Evolutionary conservation across 768 basidiomycete genomes (phyloP).

Genomic region (Rhizopogon rudus): DNA sequence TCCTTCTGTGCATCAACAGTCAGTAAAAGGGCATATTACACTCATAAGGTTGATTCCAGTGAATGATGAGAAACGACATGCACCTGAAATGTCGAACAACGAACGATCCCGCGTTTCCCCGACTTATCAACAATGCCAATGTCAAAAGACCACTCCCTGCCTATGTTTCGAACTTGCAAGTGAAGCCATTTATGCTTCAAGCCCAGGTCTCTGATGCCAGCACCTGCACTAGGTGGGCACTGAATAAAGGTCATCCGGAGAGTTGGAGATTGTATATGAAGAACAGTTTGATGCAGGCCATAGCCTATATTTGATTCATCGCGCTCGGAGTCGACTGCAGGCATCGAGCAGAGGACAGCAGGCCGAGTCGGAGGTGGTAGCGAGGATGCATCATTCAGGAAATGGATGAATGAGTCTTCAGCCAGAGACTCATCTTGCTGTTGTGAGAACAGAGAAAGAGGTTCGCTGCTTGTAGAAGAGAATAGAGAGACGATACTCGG

Average conservation of each 20-base stretch:
- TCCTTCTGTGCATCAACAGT: slow-evolving; percentile 38
- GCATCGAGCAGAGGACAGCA: slow-evolving; percentile 39
- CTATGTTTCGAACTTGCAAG: slow-evolving; percentile 65
- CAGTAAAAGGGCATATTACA: not conserved
- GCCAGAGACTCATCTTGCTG: slow-evolving; percentile 46
- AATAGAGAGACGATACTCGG: slow-evolving; percentile 66
- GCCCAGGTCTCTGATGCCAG: slow-evolving; percentile 36
- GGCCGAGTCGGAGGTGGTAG: slow-evolving; percentile 43
- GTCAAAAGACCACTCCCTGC: slow-evolving; percentile 70
- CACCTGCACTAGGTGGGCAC: slow-evolving; percentile 39
- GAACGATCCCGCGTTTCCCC: slow-evolving; percentile 53
- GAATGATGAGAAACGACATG: not conserved
- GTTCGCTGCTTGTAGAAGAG: slow-evolving; percentile 65
- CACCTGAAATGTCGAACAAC: slow-evolving; percentile 83
- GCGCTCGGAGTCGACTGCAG: slow-evolving; percentile 26
- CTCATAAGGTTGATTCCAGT: not conserved
- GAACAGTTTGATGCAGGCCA: slow-evolving; percentile 56
- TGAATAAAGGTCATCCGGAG: slow-evolving; percentile 63
- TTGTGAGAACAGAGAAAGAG: slow-evolving; percentile 50
- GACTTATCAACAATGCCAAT: slow-evolving; percentile 64
- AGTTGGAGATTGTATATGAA: slow-evolving; percentile 79
- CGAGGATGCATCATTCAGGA: slow-evolving; percentile 56
- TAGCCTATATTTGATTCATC: slow-evolving; percentile 28
- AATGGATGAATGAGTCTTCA: slow-evolving; percentile 58
- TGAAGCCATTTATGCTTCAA: slow-evolving; percentile 73